Evolutionary conservation across 2,329 filamentous ascomycete species (phyloP), one percentile per base, ranked within the genome.

Genomic region (Diaporthe ilicicola): DNA sequence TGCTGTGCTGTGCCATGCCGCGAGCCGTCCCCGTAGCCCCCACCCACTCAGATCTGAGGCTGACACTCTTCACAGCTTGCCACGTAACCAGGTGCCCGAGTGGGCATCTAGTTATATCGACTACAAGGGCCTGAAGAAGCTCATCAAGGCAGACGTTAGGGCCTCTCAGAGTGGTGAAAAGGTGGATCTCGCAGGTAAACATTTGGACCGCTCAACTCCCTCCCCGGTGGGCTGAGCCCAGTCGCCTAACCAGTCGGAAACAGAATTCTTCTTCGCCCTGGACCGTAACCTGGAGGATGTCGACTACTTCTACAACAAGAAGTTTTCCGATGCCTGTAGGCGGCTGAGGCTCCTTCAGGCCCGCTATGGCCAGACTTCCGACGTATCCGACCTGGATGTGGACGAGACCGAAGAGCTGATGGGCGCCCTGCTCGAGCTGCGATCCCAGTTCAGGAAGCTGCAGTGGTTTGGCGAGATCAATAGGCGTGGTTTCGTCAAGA

Each of bases 391-490:
- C 70, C 88, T 97, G 73, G 95, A 98, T 79, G 89, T 91, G 73
- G 94, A 98, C 79, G 96, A 99, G 82, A 87, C 92, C 53, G 94
- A 98, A 80, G 96, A 99, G 81, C 86, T 98, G 56, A 93, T 97
- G 85, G 94, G 93, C 44, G 94, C 95, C 44, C 85, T 99, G 64
- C 88, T 98, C 39, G 96, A 99, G 82, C 86, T 98, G 72, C 90
- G 96, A 70, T 92, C 91, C 66, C 93, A 97, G 79, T 83, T 98
- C 75, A 89, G 96, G 72, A 98, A 98, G 77, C 85, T 99, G 66
- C 93, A 97, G 81, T 98, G 95, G 95, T 99, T 98, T 79, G 95
- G 95, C 62, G 95, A 98, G 82, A 95, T 98, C 77, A 99, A 99
- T 81, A 90, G 95, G 66, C 89, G 94, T 74, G 96, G 96, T 2